phyloP scores from a whole-genome alignment of 352 stramenopile species.

The Phytopythium cucurbitacearum region DNA sequence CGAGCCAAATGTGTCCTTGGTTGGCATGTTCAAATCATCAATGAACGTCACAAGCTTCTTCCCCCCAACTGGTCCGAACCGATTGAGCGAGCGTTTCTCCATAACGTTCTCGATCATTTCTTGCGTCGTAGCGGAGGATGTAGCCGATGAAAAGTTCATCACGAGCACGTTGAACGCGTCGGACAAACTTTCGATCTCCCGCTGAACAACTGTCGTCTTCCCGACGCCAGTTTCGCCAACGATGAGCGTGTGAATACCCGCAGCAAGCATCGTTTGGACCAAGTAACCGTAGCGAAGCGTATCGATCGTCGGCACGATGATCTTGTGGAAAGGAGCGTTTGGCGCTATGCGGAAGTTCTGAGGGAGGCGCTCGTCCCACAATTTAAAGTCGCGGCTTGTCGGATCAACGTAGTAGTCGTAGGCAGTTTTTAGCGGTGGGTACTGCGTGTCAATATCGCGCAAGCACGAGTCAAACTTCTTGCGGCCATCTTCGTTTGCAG shows the following conservation, averaged over 20 bases:
- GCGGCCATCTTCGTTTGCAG: conserved; percentile 79
- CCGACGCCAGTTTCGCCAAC: conserved; percentile 88
- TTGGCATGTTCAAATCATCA: conserved; percentile 92
- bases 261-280: conserved; percentile 69
- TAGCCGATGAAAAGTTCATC: conserved; percentile 91
- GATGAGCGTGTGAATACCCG: conserved; percentile 81
- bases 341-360: conserved; percentile 68
- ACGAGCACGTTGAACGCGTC: conserved; percentile 74
- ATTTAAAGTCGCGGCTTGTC: conserved; percentile 67
- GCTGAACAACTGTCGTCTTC: conserved; percentile 85
- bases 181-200: conserved; percentile 75
- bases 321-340: conserved; percentile 79
- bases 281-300: conserved; percentile 80
- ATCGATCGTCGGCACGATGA: conserved; percentile 86
- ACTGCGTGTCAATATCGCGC: conserved; percentile 90
- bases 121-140: conserved; percentile 81
- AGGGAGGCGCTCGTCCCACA: conserved; percentile 82
- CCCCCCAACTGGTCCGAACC: conserved; percentile 80
- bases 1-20: conserved; percentile 88
- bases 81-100: conserved; percentile 88
- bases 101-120: conserved; percentile 90
- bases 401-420: conserved; percentile 93
- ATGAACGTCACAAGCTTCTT: conserved; percentile 91
- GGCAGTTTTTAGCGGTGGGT: conserved; percentile 87
- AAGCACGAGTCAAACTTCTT: conserved; percentile 87